A percentile compares a stretch with the other conserved stretches of the same genome.
phyloP scores from a whole-genome alignment of 768 basidiomycete genomes.

The Lentinula guzmanii region DNA sequence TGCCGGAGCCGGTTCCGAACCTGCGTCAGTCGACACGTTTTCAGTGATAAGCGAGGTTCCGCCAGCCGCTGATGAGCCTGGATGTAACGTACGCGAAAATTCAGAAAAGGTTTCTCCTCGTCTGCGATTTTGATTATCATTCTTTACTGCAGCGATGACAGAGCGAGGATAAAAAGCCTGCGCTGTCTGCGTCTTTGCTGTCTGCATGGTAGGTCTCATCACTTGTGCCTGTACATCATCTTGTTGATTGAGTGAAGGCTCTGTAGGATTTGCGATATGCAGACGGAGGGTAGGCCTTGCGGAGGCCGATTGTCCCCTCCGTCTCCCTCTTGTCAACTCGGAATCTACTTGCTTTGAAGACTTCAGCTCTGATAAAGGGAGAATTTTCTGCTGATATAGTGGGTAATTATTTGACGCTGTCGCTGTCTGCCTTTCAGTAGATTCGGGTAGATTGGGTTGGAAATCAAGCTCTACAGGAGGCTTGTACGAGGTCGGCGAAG shows the following conservation, averaged over 20 bases:
- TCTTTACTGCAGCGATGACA: not conserved
- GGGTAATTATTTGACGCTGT: not conserved
- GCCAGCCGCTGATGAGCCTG: not conserved
- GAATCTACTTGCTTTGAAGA: not conserved
- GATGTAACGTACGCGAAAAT: not conserved
- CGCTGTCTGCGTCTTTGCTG: not conserved
- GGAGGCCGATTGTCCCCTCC: conserved; percentile 2
- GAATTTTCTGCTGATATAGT: not conserved
- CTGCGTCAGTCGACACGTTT: not conserved
- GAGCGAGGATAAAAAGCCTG: not conserved
- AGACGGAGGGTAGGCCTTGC: conserved; percentile 2
- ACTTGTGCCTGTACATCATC: not conserved
- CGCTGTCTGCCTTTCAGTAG: not conserved
- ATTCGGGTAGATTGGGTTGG: not conserved
- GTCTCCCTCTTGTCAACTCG: not conserved
- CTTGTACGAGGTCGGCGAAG: conserved; percentile 1
- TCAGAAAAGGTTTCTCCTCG: conserved; percentile 2
- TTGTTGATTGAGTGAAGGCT: not conserved
- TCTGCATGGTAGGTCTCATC: not conserved
- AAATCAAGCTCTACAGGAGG: not conserved
- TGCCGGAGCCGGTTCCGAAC: not conserved
- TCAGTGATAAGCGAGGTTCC: not conserved
- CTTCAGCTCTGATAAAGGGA: not conserved
- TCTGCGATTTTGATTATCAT: not conserved
- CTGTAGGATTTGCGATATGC: conserved; percentile 8